A percentile compares a stretch with the other conserved stretches of the same genome.
Evolutionary conservation across 805 yeast genomes (phyloP).

Genomic region (Kurtzmaniella cleridarum): DNA sequence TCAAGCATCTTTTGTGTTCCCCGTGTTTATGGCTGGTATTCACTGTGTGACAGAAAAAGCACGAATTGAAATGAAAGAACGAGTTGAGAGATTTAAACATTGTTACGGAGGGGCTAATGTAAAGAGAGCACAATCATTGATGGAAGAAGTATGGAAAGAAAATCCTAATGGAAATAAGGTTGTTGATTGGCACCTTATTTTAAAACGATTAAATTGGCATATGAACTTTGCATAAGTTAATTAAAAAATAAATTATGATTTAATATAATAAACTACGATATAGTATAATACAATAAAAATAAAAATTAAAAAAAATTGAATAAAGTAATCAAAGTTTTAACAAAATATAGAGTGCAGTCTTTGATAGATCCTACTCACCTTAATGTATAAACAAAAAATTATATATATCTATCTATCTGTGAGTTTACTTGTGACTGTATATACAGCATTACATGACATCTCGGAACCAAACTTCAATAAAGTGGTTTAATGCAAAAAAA

Average conservation of each 20-base stretch:
- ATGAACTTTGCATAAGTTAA: constrained; percentile 57
- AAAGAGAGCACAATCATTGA: constrained; percentile 37
- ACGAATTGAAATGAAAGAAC: constrained; percentile 43
- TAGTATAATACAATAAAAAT: no score
- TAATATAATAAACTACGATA: no score
- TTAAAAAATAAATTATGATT: neutral
- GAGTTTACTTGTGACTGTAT: no score
- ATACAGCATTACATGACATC: no score
- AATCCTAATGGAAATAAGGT: constrained; percentile 51
- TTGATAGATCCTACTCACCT: no score
- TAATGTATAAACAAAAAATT: no score
- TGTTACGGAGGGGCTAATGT: constrained; percentile 68
- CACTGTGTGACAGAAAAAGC: constrained; percentile 52
- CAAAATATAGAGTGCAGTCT: no score
- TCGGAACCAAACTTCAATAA: no score
- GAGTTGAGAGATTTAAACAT: constrained; percentile 52
- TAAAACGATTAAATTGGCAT: constrained; percentile 69
- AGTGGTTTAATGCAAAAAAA: no score
- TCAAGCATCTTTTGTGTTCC: constrained; percentile 70
- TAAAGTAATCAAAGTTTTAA: no score
- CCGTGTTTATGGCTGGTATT: constrained; percentile 73
- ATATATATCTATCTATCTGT: no score
- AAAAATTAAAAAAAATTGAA: no score
- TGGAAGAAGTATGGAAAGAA: constrained; percentile 44
- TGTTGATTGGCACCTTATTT: constrained; percentile 69